Conservation (phyloP, 2,329 filamentous ascomycete species). For the Pseudogymnoascus sp. region DNA sequence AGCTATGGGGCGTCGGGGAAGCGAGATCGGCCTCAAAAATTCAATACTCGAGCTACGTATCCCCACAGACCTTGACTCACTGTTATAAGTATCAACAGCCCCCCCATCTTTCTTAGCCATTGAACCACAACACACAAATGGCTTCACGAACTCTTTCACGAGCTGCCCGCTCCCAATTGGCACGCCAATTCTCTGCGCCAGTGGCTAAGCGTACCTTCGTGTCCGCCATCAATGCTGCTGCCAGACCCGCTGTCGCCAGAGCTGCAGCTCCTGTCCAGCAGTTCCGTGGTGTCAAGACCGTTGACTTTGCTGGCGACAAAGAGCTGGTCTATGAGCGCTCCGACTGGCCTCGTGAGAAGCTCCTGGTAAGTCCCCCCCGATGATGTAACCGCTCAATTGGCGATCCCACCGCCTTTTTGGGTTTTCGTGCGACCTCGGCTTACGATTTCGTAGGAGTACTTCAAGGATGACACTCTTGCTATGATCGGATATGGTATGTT, state of each 20-base stretch:
- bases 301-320: slow-evolving; percentile 94
- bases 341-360: slow-evolving; percentile 98
- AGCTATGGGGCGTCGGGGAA: slow-evolving; percentile 10
- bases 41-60: slow-evolving; percentile 6
- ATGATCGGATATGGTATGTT: slow-evolving; percentile 82
- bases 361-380: slow-evolving; percentile 62
- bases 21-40: slow-evolving; percentile 11
- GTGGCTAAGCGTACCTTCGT: slow-evolving; percentile 56
- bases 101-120: slow-evolving; percentile 14
- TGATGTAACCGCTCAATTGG: neutral
- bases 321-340: slow-evolving; percentile 96
- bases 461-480: slow-evolving; percentile 99
- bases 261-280: slow-evolving; percentile 45
- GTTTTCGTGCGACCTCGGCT: slow-evolving; percentile 16
- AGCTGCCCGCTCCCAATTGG: slow-evolving; percentile 57
- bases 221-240: slow-evolving; percentile 51
- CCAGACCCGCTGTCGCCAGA: slow-evolving; percentile 46
- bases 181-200: slow-evolving; percentile 57
- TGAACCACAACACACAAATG: slow-evolving; percentile 50
- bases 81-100: slow-evolving; percentile 29
- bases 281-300: slow-evolving; percentile 88
- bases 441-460: slow-evolving; percentile 68
- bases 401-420: slow-evolving; percentile 7
- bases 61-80: slow-evolving; percentile 12
- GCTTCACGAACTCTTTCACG: slow-evolving; percentile 69